phyloP scores from a whole-genome alignment of 148 eudicot genomes.

The Rhododendron williamsianum region DNA sequence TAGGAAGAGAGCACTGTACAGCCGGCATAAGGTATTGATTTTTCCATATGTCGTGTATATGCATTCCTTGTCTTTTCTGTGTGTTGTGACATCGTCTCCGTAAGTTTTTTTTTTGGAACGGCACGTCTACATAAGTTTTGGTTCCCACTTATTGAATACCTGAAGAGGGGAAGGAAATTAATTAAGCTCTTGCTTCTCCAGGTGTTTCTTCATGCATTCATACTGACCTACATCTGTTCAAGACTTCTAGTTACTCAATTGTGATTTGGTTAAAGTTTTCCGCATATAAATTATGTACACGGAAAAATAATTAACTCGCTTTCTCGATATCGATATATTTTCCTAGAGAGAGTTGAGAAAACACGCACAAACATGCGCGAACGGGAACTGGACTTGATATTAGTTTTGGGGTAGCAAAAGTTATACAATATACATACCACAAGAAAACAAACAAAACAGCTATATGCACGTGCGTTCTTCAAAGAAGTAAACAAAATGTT shows the following conservation, averaged over 20 bases:
- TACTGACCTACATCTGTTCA: neutral
- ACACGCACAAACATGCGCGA: neutral
- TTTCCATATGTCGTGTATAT: slow-evolving; percentile 3
- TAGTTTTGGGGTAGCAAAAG: neutral
- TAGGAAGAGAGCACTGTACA: slow-evolving; percentile 47
- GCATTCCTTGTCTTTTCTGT: neutral
- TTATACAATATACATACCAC: neutral
- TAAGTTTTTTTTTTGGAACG: neutral
- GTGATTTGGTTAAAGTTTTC: neutral
- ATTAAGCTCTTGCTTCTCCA: neutral
- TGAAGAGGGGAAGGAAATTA: neutral
- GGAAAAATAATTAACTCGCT: neutral
- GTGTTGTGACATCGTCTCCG: neutral
- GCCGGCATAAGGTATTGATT: slow-evolving; percentile 57
- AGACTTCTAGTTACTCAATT: neutral
- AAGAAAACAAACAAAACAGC: neutral
- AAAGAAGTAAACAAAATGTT: neutral
- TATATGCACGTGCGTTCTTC: neutral
- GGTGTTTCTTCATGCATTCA: neutral
- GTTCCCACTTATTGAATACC: neutral
- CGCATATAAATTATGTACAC: neutral
- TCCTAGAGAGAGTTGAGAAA: neutral
- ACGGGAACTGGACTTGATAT: neutral
- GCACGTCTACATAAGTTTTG: neutral
- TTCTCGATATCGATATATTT: neutral